phyloP scores from a whole-genome alignment of 139 green algal genomes.

The Gonium pectorale region DNA sequence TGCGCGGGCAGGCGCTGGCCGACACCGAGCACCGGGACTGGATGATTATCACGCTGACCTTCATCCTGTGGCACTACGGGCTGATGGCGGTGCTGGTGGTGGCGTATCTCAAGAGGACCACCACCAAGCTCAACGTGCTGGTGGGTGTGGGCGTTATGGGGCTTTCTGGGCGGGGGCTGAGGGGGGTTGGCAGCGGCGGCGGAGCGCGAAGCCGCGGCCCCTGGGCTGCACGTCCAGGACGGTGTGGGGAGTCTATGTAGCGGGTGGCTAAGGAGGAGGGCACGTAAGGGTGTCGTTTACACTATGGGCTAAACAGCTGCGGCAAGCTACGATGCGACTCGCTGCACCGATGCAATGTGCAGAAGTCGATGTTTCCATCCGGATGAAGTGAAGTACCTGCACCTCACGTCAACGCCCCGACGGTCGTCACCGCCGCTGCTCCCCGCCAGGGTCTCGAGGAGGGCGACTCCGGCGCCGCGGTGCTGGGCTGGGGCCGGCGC shows the following conservation, averaged over 20 bases:
- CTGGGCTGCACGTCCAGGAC: too few relatives aligned
- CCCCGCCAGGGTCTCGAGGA: conserved; percentile 19
- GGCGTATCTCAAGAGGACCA: conserved; percentile 10
- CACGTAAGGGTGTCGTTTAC: too few relatives aligned
- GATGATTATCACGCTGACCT: conserved; percentile 35
- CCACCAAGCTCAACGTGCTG: conserved; percentile 38
- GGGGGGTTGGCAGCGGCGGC: too few relatives aligned
- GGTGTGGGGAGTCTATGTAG: too few relatives aligned
- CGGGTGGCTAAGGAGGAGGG: too few relatives aligned
- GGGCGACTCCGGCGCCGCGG: background rate
- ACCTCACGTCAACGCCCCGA: background rate
- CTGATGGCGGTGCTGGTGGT: conserved; percentile 50
- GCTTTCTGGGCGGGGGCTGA: background rate
- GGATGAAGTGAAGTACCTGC: too few relatives aligned
- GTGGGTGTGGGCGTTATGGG: background rate
- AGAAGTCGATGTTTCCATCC: too few relatives aligned
- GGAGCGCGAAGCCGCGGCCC: too few relatives aligned
- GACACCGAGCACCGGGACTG: conserved; percentile 22
- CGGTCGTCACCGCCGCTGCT: background rate
- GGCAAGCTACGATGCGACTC: too few relatives aligned
- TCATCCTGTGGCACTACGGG: conserved; percentile 53
- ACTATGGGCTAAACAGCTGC: too few relatives aligned
- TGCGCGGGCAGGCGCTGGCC: conserved; percentile 42
- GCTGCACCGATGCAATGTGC: too few relatives aligned
- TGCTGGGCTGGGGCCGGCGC: background rate